Conservation (phyloP, 2,329 filamentous ascomycete genomes). For the Apiospora rasikravindrae region DNA sequence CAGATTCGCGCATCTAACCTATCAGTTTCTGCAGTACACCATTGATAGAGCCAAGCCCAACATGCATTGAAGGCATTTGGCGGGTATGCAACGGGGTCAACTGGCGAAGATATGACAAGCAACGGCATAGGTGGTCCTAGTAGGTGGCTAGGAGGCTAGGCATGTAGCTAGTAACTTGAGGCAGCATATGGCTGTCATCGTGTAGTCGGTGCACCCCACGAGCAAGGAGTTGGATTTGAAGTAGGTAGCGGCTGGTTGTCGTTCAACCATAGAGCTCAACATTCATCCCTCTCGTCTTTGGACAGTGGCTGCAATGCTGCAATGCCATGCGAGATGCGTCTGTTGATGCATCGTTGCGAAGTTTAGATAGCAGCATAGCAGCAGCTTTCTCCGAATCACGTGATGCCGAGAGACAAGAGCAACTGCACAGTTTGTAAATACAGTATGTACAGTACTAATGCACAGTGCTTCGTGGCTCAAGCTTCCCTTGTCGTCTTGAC, state of each 20-base stretch:
- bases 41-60: too few relatives aligned
- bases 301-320: neutral
- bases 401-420: neutral
- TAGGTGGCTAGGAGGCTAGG: too few relatives aligned
- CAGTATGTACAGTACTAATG: neutral
- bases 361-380: neutral
- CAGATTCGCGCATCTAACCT: neutral
- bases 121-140: too few relatives aligned
- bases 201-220: neutral
- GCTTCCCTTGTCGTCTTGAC: slow-evolving; percentile 3
- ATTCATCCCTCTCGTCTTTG: neutral
- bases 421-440: neutral
- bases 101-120: neutral
- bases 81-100: neutral
- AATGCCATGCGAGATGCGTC: neutral
- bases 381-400: neutral
- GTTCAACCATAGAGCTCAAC: too few relatives aligned
- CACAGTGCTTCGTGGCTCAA: neutral
- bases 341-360: neutral
- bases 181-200: neutral
- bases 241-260: too few relatives aligned
- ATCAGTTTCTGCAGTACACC: too few relatives aligned
- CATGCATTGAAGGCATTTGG: neutral
- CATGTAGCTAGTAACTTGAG: too few relatives aligned
- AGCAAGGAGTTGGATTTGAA: too few relatives aligned